phyloP scores from a whole-genome alignment of 2,329 filamentous ascomycete species.

The Geosmithia morbida region DNA sequence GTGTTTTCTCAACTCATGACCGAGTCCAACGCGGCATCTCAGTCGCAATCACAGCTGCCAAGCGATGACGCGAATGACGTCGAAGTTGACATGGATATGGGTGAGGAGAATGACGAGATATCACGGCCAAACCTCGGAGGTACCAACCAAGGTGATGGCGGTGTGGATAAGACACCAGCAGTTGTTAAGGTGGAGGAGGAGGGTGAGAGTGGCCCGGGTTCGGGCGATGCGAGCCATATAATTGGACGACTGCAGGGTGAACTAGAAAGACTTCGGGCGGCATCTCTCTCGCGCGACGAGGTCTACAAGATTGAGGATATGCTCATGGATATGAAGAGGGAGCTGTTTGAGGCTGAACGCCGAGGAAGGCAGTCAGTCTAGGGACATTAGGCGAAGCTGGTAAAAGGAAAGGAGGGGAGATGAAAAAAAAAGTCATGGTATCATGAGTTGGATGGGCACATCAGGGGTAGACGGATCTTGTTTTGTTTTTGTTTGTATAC shows the following conservation, averaged over 20 bases:
- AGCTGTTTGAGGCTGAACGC: slow-evolving; percentile 56
- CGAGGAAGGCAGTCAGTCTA: slow-evolving; percentile 25
- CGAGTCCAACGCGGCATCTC: slow-evolving; percentile 23
- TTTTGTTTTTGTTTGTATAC: too few species aligned
- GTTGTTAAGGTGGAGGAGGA: slow-evolving; percentile 1
- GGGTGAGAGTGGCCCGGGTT: background rate
- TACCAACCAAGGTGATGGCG: background rate
- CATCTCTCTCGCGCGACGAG: slow-evolving; percentile 47
- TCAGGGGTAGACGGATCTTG: too few species aligned
- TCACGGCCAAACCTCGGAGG: background rate
- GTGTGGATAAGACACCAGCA: background rate
- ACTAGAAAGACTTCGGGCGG: slow-evolving; percentile 42
- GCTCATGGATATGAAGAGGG: slow-evolving; percentile 63
- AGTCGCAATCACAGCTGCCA: slow-evolving; percentile 9
- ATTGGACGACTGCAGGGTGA: slow-evolving; percentile 17
- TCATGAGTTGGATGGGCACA: too few species aligned
- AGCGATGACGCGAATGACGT: background rate
- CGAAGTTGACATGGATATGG: background rate
- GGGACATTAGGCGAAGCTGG: background rate
- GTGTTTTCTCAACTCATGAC: slow-evolving; percentile 23
- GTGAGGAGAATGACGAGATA: background rate
- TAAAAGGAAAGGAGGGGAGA: background rate
- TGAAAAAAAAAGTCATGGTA: background rate
- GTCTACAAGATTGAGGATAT: slow-evolving; percentile 62
- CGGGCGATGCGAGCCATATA: slow-evolving; percentile 9